Conservation (phyloP, 495 filamentous ascomycete genomes). For the Daldinia grandis region DNA sequence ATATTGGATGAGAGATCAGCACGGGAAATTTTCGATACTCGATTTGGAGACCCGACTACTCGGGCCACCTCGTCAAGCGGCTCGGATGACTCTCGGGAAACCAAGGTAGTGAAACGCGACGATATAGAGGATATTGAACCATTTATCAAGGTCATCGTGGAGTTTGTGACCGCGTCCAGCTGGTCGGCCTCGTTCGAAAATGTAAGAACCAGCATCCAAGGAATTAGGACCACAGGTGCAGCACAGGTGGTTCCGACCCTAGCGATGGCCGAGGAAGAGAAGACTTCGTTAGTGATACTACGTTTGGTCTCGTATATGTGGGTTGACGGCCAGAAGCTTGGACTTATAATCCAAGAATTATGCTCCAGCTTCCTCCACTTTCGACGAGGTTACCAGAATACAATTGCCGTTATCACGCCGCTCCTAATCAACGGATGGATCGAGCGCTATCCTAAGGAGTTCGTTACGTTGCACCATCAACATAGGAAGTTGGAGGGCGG, state of each 20-base stretch:
- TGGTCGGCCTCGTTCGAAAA: constrained; percentile 66
- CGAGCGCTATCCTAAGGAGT: constrained; percentile 68
- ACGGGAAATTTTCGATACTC: constrained; percentile 43
- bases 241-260: constrained; percentile 48
- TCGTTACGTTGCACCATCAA: constrained; percentile 64
- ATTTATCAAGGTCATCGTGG: constrained; percentile 60
- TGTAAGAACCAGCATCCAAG: constrained; percentile 57
- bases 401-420: constrained; percentile 65
- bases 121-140: constrained; percentile 54
- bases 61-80: constrained; percentile 42
- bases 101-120: constrained; percentile 25
- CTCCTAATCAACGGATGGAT: constrained; percentile 69
- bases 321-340: constrained; percentile 67
- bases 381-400: constrained; percentile 67
- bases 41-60: constrained; percentile 48
- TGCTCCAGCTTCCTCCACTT: constrained; percentile 70
- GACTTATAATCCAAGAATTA: constrained; percentile 67
- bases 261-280: constrained; percentile 61
- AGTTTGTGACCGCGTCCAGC: constrained; percentile 68
- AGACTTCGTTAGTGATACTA: constrained; percentile 57
- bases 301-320: constrained; percentile 66
- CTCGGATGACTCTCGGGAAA: constrained; percentile 55
- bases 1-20: constrained; percentile 55
- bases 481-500: constrained; percentile 67
- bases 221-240: constrained; percentile 55